These are phyloP conservation scores for Starmerella floricola DNA, from an alignment of 805 yeast genomes.

Conservation along the genomic window DNA sequence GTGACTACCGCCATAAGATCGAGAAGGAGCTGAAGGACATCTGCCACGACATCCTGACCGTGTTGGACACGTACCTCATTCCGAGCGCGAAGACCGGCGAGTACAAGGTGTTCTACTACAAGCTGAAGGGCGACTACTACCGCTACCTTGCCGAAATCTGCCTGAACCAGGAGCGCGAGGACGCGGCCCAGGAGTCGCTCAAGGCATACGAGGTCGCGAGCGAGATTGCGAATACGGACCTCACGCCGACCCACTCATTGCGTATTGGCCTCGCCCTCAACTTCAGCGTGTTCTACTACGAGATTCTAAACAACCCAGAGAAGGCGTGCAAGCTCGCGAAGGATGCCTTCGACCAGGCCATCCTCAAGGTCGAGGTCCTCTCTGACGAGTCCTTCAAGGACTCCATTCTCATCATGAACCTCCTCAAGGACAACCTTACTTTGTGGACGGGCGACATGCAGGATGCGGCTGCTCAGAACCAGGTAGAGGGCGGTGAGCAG, in stretches of 20 bases:
- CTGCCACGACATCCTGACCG: constrained; percentile 86
- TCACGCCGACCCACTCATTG: constrained; percentile 98
- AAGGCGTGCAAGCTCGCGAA: constrained; percentile 99
- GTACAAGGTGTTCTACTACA: constrained; percentile 95
- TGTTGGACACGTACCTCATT: constrained; percentile 78
- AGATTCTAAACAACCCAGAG: constrained; percentile 95
- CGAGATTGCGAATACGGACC: constrained; percentile 94
- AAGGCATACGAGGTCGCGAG: constrained; percentile 95
- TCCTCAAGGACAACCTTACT: constrained; percentile 58
- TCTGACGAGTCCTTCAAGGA: constrained; percentile 98
- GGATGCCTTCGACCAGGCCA: constrained; percentile 98
- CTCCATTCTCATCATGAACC: constrained; percentile 97
- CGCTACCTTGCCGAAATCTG: constrained; percentile 98
- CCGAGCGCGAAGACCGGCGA: constrained; percentile 95
- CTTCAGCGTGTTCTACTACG: constrained; percentile 97
- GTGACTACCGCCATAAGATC: constrained; percentile 90
- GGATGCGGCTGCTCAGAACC: constrained; percentile 30
- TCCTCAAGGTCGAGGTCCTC: constrained; percentile 95
- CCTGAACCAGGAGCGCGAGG: constrained; percentile 81
- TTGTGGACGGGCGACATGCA: constrained; percentile 49
- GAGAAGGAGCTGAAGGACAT: constrained; percentile 89
- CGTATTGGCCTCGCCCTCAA: constrained; percentile 96
- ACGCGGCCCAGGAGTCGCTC: constrained; percentile 85
- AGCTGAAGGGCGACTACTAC: constrained; percentile 99
- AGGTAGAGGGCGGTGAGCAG: constrained; percentile 13